Evolutionary conservation across 208 protist genomes (phyloP).

Genomic region (Leishmania turanica): DNA sequence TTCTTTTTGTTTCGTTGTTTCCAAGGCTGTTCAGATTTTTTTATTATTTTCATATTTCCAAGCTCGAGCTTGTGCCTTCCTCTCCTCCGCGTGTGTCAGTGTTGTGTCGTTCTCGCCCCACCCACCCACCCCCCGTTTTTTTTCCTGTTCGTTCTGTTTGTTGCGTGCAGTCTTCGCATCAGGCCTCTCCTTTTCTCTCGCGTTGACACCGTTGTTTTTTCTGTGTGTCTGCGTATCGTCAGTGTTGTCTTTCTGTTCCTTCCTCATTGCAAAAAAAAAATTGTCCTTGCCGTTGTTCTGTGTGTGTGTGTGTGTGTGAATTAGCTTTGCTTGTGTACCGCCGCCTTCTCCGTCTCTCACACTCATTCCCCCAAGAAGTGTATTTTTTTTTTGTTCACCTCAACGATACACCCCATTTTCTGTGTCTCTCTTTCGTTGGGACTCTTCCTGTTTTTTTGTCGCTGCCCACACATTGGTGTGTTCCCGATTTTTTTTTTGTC

Average conservation of each 20-base stretch:
- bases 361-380: not conserved
- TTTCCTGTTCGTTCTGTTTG: not conserved
- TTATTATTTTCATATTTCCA: not conserved
- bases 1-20: not conserved
- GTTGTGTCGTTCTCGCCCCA: not conserved
- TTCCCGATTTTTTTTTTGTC: constrained; percentile 3
- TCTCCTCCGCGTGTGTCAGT: not conserved
- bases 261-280: not conserved
- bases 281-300: not conserved
- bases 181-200: not conserved
- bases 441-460: not conserved
- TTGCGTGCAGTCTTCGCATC: not conserved
- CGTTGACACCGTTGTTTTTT: not conserved
- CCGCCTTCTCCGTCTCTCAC: not conserved
- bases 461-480: not conserved
- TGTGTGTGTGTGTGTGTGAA: not conserved
- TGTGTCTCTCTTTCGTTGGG: not conserved
- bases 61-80: not conserved
- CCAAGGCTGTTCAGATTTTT: not conserved
- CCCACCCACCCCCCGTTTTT: not conserved
- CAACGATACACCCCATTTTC: not conserved
- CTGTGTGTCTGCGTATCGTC: not conserved
- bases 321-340: not conserved
- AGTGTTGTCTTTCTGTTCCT: not conserved
- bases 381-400: not conserved